Percentiles rank a stretch among this genome's conserved stretches.
These are phyloP conservation scores for Citrus inodora DNA, from an alignment of 345 rosid species.

Conservation along the genomic window DNA sequence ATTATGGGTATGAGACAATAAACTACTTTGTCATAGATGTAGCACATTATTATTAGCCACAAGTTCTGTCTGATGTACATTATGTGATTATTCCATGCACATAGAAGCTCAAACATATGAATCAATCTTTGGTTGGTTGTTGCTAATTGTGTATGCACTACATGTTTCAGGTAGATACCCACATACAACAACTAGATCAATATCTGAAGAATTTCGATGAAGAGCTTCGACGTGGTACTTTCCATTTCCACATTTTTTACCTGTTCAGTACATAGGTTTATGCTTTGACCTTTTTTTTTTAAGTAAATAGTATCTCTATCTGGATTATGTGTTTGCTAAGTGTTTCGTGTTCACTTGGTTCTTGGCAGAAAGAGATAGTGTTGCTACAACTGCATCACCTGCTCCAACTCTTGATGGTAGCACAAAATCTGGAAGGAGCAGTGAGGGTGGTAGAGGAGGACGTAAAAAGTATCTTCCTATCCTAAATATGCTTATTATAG, in stretches of 20 bases:
- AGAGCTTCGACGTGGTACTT: constrained; percentile 72
- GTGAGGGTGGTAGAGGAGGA: constrained; percentile 90
- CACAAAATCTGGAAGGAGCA: constrained; percentile 57
- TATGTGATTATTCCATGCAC: not conserved
- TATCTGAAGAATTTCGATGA: constrained; percentile 74
- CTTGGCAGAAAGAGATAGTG: constrained; percentile 59
- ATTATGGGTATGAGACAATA: not conserved
- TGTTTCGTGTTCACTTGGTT: not conserved
- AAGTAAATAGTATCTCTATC: not conserved
- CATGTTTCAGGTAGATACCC: constrained; percentile 81
- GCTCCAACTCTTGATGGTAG: constrained; percentile 43
- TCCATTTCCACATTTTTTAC: constrained; percentile 3
- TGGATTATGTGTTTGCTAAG: not conserved
- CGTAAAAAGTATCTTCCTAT: constrained; percentile 73
- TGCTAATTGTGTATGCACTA: not conserved
- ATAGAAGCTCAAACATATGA: not conserved
- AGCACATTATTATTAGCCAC: not conserved
- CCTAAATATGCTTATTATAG: constrained; percentile 7
- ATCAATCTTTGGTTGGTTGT: not conserved
- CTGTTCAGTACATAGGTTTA: not conserved
- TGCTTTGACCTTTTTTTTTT: not conserved
- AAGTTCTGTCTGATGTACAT: not conserved
- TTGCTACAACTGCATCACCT: constrained; percentile 41
- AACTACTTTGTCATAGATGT: not conserved
- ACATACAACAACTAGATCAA: constrained; percentile 92